These are phyloP conservation scores for Candida corydali DNA, from an alignment of 805 yeast species.

Conservation along the genomic window DNA sequence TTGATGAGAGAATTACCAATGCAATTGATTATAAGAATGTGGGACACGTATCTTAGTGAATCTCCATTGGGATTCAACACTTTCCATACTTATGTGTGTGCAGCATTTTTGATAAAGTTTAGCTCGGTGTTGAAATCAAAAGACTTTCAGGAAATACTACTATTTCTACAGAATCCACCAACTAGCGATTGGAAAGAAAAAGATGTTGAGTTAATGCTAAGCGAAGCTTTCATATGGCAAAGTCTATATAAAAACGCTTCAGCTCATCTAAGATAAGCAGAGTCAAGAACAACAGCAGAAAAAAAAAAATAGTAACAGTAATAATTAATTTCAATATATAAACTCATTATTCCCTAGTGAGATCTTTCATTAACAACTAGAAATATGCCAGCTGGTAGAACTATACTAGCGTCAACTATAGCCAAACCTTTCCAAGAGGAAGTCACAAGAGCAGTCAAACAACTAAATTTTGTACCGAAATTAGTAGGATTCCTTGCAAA, in stretches of 20 bases:
- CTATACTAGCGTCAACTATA: constrained; percentile 81
- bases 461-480: constrained; percentile 57
- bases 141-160: constrained; percentile 94
- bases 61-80: constrained; percentile 77
- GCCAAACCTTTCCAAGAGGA: constrained; percentile 81
- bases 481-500: constrained; percentile 92
- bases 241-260: constrained; percentile 83
- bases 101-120: constrained; percentile 91
- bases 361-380: not conserved
- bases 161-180: constrained; percentile 88
- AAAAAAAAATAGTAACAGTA: too few species aligned
- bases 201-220: constrained; percentile 84
- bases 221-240: constrained; percentile 98
- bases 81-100: constrained; percentile 96
- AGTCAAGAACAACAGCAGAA: too few species aligned
- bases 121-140: constrained; percentile 68
- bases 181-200: constrained; percentile 81
- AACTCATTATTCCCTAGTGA: constrained; percentile 1
- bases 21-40: constrained; percentile 80
- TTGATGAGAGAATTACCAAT: constrained; percentile 90
- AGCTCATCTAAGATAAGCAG: constrained; percentile 62
- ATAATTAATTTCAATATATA: too few species aligned
- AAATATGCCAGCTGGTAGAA: constrained; percentile 58
- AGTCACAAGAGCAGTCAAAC: constrained; percentile 52
- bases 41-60: constrained; percentile 91